A percentile compares a stretch with the other conserved stretches of the same genome.
phyloP scores from a whole-genome alignment of 306 rosid genomes.

The Prunus armeniaca region DNA sequence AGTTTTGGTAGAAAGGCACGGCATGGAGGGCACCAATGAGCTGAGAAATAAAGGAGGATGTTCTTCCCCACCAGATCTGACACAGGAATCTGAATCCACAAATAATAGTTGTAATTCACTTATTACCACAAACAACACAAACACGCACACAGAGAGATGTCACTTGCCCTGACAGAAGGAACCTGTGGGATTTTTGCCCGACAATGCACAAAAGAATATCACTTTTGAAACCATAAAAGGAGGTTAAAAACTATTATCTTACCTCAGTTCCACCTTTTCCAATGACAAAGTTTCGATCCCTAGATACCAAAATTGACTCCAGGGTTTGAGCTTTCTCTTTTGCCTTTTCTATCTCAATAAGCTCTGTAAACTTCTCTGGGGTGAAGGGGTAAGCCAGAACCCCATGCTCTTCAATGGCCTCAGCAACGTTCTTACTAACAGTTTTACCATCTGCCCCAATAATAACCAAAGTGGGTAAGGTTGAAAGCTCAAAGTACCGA shows the following conservation, averaged over 20 bases:
- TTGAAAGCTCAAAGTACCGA: slow-evolving; percentile 49
- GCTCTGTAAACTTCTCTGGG: slow-evolving; percentile 56
- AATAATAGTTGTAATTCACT: neutral
- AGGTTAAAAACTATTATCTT: neutral
- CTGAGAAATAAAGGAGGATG: slow-evolving; percentile 81
- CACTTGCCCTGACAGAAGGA: neutral
- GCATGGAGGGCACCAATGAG: slow-evolving; percentile 82
- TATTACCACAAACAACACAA: neutral
- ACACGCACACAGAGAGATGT: neutral
- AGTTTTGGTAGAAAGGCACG: slow-evolving; percentile 75
- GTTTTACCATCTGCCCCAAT: slow-evolving; percentile 75
- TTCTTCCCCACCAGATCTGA: slow-evolving; percentile 64
- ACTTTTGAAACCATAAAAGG: neutral
- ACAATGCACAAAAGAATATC: slow-evolving; percentile 1
- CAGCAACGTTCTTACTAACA: slow-evolving; percentile 45
- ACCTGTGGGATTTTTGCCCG: neutral
- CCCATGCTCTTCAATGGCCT: slow-evolving; percentile 58
- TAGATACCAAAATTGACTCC: slow-evolving; percentile 56
- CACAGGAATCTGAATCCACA: slow-evolving; percentile 50
- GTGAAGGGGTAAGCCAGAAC: slow-evolving; percentile 67
- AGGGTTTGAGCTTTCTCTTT: slow-evolving; percentile 59
- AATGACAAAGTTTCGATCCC: slow-evolving; percentile 46
- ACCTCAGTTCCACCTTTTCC: slow-evolving; percentile 57
- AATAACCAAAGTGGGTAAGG: slow-evolving; percentile 59
- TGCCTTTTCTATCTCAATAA: slow-evolving; percentile 53